A percentile compares a stretch with the other conserved stretches of the same genome.
These are phyloP conservation scores for Fusarium xyrophilum DNA, from an alignment of 2,329 filamentous ascomycete genomes.

Conservation along the genomic window DNA sequence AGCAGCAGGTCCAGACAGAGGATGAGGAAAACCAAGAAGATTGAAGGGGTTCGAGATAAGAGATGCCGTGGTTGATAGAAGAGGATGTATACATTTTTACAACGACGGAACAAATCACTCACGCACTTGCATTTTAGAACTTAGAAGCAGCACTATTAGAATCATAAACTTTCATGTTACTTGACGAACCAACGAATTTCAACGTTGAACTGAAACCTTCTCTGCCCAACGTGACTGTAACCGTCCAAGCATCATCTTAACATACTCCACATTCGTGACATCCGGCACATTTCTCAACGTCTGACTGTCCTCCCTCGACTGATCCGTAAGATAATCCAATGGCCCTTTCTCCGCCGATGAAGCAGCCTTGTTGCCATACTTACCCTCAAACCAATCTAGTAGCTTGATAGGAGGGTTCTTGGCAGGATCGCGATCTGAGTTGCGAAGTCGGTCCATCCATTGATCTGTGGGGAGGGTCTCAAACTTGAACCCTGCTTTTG, in stretches of 20 bases:
- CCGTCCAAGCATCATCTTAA: conserved; percentile 22
- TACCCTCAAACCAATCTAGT: conserved; percentile 56
- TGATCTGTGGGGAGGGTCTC: conserved; percentile 51
- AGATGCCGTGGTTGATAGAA: not conserved
- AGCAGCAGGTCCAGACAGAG: conserved; percentile 42
- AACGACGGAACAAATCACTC: not conserved
- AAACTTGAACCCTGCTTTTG: conserved; percentile 53
- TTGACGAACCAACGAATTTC: not conserved
- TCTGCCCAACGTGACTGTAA: conserved; percentile 9
- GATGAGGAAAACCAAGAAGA: conserved; percentile 10
- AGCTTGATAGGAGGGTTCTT: conserved; percentile 61
- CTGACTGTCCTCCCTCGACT: conserved; percentile 26
- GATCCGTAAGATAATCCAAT: conserved; percentile 23
- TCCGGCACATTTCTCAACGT: conserved; percentile 27
- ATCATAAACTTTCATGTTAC: not conserved
- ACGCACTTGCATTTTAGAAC: not conserved
- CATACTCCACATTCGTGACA: conserved; percentile 25
- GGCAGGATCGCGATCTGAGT: conserved; percentile 52
- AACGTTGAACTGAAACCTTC: not conserved
- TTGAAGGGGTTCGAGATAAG: not conserved
- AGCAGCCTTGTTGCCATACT: conserved; percentile 34
- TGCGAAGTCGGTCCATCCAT: conserved; percentile 54
- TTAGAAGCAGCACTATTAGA: not conserved
- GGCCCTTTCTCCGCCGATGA: conserved; percentile 15
- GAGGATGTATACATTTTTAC: rapidly evolving